Percentiles rank a stretch among this genome's conserved stretches.
phyloP scores from a whole-genome alignment of 148 eudicot species.

The Hydrangea macrophylla region DNA sequence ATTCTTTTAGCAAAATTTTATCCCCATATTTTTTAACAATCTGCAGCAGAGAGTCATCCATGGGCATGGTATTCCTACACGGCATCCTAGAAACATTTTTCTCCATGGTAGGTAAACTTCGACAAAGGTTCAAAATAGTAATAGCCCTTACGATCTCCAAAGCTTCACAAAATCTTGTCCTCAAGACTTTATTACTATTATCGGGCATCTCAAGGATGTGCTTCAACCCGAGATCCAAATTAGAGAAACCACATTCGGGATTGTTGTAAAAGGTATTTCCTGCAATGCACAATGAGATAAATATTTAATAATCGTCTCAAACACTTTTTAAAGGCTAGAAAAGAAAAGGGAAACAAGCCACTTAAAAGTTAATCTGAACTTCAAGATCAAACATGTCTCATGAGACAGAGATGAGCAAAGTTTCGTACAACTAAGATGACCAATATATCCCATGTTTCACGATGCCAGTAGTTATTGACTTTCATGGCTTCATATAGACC shows the following conservation, averaged over 20 bases:
- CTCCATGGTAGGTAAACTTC: conserved; percentile 21
- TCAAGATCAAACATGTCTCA: neutral
- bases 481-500: neutral
- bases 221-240: conserved; percentile 57
- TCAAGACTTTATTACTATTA: conserved; percentile 35
- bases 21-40: conserved; percentile 61
- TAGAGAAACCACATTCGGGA: conserved; percentile 24
- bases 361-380: conserved; percentile 9
- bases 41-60: conserved; percentile 44
- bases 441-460: neutral
- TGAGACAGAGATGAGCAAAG: neutral
- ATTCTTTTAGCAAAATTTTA: conserved; percentile 64
- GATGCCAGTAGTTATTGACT: neutral
- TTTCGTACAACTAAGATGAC: neutral
- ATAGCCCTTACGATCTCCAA: conserved; percentile 46
- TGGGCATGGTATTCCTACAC: conserved; percentile 22
- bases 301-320: neutral
- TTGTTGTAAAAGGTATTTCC: conserved; percentile 30
- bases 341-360: neutral
- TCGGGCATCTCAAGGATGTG: conserved; percentile 58
- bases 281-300: conserved; percentile 25
- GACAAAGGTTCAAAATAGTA: conserved; percentile 31
- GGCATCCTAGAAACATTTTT: conserved; percentile 30
- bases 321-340: neutral
- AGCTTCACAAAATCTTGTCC: conserved; percentile 54